A percentile compares a stretch with the other conserved stretches of the same genome.
Evolutionary conservation across 495 filamentous ascomycete species (phyloP).

Genomic region (Pseudomonodictys pantanalensis): DNA sequence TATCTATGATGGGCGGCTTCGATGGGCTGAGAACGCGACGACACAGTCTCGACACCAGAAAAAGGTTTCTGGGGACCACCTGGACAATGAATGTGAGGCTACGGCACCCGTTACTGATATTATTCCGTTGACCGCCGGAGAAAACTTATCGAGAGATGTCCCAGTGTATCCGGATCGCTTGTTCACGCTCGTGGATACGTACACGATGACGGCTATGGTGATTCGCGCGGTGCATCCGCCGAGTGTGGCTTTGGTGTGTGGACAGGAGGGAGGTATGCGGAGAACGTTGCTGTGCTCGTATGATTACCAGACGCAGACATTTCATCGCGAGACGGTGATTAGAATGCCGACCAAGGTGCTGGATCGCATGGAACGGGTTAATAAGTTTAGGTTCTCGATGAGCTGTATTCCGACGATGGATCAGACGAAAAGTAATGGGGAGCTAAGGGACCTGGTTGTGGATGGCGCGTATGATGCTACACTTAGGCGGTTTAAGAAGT

Average conservation of each 20-base stretch:
- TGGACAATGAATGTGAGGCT: conserved; percentile 1
- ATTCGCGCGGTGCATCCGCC: conserved; percentile 41
- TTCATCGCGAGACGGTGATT: conserved; percentile 34
- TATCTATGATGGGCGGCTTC: conserved; percentile 12
- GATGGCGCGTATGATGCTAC: too few relatives aligned
- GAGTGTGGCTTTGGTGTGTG: conserved; percentile 38
- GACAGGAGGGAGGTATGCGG: conserved; percentile 44
- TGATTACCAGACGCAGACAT: conserved; percentile 16
- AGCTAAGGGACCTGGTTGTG: too few relatives aligned
- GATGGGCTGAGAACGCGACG: conserved; percentile 31
- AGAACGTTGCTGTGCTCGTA: conserved; percentile 38
- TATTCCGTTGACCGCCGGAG: not conserved
- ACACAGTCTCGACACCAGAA: conserved; percentile 15
- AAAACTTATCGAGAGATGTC: not conserved
- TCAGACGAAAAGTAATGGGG: too few relatives aligned
- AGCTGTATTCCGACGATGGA: not conserved
- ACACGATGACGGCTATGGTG: conserved; percentile 37
- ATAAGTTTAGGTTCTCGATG: not conserved
- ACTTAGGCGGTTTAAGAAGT: too few relatives aligned
- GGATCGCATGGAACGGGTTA: conserved; percentile 10
- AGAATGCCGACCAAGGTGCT: conserved; percentile 27
- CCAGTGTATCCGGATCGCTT: conserved; percentile 4
- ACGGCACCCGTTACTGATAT: not conserved
- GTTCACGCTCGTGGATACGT: conserved; percentile 39
- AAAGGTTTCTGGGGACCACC: conserved; percentile 3